Base-by-base conservation (phyloP, 2,329 filamentous ascomycete genomes). In the Penicillium capsulatum region DNA sequence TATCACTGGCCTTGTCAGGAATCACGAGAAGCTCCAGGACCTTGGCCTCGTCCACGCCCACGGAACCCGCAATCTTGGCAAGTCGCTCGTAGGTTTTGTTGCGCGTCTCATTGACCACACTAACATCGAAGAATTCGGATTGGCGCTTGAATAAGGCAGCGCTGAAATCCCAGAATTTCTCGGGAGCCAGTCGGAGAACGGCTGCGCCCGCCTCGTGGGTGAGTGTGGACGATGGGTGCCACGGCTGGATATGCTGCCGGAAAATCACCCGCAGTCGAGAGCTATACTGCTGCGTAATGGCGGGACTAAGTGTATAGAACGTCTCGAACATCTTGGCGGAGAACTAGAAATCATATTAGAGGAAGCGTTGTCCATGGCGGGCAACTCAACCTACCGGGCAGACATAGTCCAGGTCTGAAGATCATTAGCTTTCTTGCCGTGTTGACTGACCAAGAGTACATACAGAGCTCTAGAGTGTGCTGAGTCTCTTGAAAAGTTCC, bases 161-260 rank as follows among this genome's bases (percentile, higher is more conserved):
- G 64, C 80, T 86, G 65, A 91, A 96, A 11, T 75, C 72, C 81
- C 84, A 94, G 75, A 94, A 97, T 51, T 80, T 81, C 13, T 74
- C 71, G 0, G 86, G 83, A 2, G 79, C 71, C 5, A 87, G 65
- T 36, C 76, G 77, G 53, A 91, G 75, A 1, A 96, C 87, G 2
- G 89, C 91, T 20, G 88, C 77, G 3, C 74, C 90, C 20, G 89
- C 85, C 75, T 97, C 91, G 40, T 72, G 67, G 7, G 59, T 60
- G 8, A 89, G 75, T 5, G 84, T 89, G 28, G 81, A 89, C 14
- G 84, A 88, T 2, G 91, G 91, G 68, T 97, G 90, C 91, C 91
- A 95, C 10, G 89, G 88, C 70, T 95, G 89, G 57, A 96, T 80
- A 63, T 95, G 89, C 63, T 91, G 90, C 34, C 90, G 84, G 73